Base-by-base conservation (phyloP, 164 flowering plant species). In the Chimonanthus salicifolius region DNA sequence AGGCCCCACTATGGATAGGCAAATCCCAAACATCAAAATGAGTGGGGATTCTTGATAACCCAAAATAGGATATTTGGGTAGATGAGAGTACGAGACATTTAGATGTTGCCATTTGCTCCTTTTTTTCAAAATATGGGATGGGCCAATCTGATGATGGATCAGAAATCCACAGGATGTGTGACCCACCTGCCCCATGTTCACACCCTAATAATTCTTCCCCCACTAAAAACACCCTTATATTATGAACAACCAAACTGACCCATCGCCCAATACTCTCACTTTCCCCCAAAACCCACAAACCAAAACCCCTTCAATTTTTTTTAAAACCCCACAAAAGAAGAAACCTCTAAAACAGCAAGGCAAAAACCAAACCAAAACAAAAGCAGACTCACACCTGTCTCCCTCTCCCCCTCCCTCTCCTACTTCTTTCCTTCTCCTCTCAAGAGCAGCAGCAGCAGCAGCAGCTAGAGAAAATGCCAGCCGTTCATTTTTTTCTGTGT, bases 401-500 rank as follows among this genome's bases (percentile, higher is more conserved):
- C 68, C n/a, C 72, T 47, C 77, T 13, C 68, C 47, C 74, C 6
- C 69, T 13, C 70, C 8, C 54, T 72, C 67, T 73, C 11, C 44
- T 21, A 43, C 16, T n/a, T 58, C 70, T 45, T 58, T 60, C 9
- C 16, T 45, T 3, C 50, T 15, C 70, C 13, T 45, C 51, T 8
- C 51, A 64, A 20, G 33, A 5, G 16, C 0, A 64, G 47, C n/a
- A n/a, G n/a, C n/a, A n/a, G n/a, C n/a, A n/a, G n/a, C n/a, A 7
- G 43, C 3, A 64, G 43, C 44, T 10, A 11, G 11, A 64, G 11
- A 20, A 65, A 75, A 82, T 80, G 84, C 74, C 67, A 58, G 18
- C 70, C 70, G 68, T 51, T 16, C 71, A 78, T 15, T 63, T 78
- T 46, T 70, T 81, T 5, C 76, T 82, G 10, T 64, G 79, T 72